Conservation (phyloP, 1,139 yeast genomes). For the Debaryomyces coudertii region DNA sequence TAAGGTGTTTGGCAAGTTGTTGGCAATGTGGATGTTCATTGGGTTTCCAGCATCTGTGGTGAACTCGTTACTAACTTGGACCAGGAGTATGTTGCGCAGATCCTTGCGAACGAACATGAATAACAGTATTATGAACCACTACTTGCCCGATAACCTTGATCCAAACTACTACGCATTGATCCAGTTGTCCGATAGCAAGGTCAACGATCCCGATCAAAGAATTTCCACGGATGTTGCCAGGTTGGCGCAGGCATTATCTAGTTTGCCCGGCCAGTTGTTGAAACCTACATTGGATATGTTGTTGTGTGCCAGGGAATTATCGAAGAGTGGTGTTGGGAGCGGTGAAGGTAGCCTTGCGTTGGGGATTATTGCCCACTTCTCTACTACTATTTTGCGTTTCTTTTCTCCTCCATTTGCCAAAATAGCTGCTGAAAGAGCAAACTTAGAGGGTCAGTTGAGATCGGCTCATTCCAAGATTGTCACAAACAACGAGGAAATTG, state of each 20-base stretch:
- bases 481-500: slow-evolving; percentile 82
- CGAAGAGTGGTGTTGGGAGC: slow-evolving; percentile 73
- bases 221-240: slow-evolving; percentile 79
- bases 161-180: slow-evolving; percentile 50
- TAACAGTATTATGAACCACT: slow-evolving; percentile 61
- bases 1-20: slow-evolving; percentile 60
- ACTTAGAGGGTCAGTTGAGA: slow-evolving; percentile 83
- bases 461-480: slow-evolving; percentile 82
- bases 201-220: slow-evolving; percentile 81
- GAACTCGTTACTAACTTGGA: slow-evolving; percentile 72
- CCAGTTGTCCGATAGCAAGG: slow-evolving; percentile 57
- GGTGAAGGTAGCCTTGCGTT: slow-evolving; percentile 85
- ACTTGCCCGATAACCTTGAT: slow-evolving; percentile 63
- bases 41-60: slow-evolving; percentile 88
- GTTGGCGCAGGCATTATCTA: slow-evolving; percentile 70
- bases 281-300: slow-evolving; percentile 84
- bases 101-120: slow-evolving; percentile 70
- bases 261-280: slow-evolving; percentile 82
- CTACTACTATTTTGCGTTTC: slow-evolving; percentile 71
- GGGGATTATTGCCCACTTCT: slow-evolving; percentile 79
- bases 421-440: slow-evolving; percentile 76
- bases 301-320: slow-evolving; percentile 79
- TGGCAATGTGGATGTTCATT: slow-evolving; percentile 78
- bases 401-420: slow-evolving; percentile 92
- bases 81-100: slow-evolving; percentile 70